Evolutionary conservation across 371 early-diverging fungal species (phyloP).

Genomic region (Saksenaea vasiformis): DNA sequence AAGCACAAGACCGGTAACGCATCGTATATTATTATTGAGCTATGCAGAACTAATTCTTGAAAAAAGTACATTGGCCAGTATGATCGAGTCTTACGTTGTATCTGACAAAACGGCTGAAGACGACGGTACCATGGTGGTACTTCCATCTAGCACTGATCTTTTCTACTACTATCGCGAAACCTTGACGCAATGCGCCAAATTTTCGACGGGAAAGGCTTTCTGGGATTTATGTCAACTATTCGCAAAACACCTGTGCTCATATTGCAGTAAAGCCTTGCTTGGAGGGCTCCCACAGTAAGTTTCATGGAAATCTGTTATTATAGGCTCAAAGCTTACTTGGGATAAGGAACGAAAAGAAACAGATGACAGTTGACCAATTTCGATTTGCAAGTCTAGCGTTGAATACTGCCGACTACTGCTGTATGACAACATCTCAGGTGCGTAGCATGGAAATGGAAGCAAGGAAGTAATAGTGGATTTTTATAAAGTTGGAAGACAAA

Average conservation of each 20-base stretch:
- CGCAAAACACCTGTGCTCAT: conserved; percentile 74
- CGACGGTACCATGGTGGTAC: conserved; percentile 64
- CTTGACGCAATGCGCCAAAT: conserved; percentile 77
- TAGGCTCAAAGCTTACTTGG: background rate
- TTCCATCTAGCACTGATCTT: conserved; percentile 88
- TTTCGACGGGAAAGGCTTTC: conserved; percentile 86
- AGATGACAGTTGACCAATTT: conserved; percentile 60
- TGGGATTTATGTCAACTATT: conserved; percentile 74
- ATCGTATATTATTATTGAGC: background rate
- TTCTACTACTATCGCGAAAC: conserved; percentile 89
- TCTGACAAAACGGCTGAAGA: conserved; percentile 50
- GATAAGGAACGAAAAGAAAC: conserved; percentile 63
- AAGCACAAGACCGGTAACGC: conserved; percentile 77
- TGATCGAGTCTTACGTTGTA: conserved; percentile 59
- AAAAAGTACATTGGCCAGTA: conserved; percentile 53
- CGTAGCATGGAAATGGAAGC: background rate
- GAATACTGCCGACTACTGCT: conserved; percentile 95
- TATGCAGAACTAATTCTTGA: background rate
- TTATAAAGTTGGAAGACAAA: conserved; percentile 81
- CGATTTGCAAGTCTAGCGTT: conserved; percentile 73
- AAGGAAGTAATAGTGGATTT: background rate
- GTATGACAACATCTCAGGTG: conserved; percentile 81
- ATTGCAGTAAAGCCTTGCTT: conserved; percentile 70
- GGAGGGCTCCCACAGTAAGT: conserved; percentile 66
- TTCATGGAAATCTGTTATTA: background rate